Conservation (phyloP, 257 asterid species). For the Nicotiana otophora region DNA sequence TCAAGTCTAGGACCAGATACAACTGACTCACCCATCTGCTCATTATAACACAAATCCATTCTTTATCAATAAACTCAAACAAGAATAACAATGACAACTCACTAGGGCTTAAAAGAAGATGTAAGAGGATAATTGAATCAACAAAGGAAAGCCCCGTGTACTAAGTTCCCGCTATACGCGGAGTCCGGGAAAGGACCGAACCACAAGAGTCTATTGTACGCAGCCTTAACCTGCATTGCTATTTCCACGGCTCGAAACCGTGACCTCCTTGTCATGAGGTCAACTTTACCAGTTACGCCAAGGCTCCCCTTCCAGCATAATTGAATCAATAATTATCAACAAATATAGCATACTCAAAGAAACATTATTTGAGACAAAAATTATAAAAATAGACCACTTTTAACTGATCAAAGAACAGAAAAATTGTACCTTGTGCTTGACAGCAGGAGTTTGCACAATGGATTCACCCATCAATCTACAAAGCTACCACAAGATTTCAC, state of each 20-base stretch:
- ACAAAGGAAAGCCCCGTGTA: neutral
- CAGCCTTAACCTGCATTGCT: too few relatives aligned
- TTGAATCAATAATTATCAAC: slow-evolving; percentile 9
- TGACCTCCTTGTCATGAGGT: too few relatives aligned
- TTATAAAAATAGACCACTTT: slow-evolving; percentile 11
- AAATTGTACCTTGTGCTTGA: slow-evolving; percentile 38
- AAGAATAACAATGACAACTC: slow-evolving; percentile 19
- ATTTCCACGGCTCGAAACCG: too few relatives aligned
- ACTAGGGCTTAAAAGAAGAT: slow-evolving; percentile 1
- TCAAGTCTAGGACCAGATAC: slow-evolving; percentile 52
- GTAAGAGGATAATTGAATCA: slow-evolving; percentile 12
- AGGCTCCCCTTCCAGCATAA: slow-evolving; percentile 3
- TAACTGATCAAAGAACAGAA: slow-evolving; percentile 13
- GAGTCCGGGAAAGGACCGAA: too few relatives aligned
- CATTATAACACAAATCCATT: slow-evolving; percentile 26
- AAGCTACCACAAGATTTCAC: slow-evolving; percentile 21
- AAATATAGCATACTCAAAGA: neutral
- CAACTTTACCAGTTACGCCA: too few relatives aligned
- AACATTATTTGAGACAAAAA: neutral
- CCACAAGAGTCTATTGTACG: too few relatives aligned
- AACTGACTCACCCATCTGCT: slow-evolving; percentile 72
- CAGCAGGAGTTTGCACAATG: slow-evolving; percentile 26
- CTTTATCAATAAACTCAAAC: slow-evolving; percentile 12
- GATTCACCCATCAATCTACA: slow-evolving; percentile 41
- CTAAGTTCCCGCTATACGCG: too few relatives aligned